phyloP scores from a whole-genome alignment of 805 yeast genomes.

The Tetrapisispora fleetii region DNA sequence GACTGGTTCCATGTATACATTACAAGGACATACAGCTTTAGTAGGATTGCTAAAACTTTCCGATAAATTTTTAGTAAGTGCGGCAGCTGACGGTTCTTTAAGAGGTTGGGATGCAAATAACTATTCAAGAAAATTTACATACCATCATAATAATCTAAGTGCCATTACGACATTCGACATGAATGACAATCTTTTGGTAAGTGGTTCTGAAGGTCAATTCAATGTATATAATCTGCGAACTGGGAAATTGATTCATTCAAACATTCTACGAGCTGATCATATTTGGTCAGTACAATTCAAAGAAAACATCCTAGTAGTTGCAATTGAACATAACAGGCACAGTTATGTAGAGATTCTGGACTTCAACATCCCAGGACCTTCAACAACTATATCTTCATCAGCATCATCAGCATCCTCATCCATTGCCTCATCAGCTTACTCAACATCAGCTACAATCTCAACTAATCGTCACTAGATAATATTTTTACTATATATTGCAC shows the following conservation, averaged over 20 bases:
- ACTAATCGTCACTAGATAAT: background rate
- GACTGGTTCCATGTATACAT: conserved; percentile 38
- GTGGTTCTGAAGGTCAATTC: conserved; percentile 82
- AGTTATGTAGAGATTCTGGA: conserved; percentile 81
- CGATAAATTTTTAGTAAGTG: conserved; percentile 71
- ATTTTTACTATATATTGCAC: no score
- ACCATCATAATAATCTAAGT: conserved; percentile 67
- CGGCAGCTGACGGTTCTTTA: conserved; percentile 90
- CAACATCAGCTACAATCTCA: background rate
- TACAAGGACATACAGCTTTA: conserved; percentile 81
- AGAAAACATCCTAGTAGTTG: conserved; percentile 76
- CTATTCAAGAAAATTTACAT: conserved; percentile 52
- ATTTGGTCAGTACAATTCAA: conserved; percentile 95
- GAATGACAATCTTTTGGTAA: conserved; percentile 70
- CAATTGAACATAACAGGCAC: conserved; percentile 63
- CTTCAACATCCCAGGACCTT: conserved; percentile 30
- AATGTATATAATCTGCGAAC: conserved; percentile 79
- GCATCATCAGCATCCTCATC: background rate
- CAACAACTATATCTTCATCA: background rate
- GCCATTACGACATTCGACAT: conserved; percentile 93
- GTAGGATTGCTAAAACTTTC: conserved; percentile 81
- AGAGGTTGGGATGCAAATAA: conserved; percentile 87
- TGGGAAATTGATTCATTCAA: conserved; percentile 63
- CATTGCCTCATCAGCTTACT: background rate
- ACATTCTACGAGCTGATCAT: conserved; percentile 65